These are phyloP conservation scores for Aspergillus sergii DNA, from an alignment of 2,329 filamentous ascomycete genomes.

Conservation along the genomic window DNA sequence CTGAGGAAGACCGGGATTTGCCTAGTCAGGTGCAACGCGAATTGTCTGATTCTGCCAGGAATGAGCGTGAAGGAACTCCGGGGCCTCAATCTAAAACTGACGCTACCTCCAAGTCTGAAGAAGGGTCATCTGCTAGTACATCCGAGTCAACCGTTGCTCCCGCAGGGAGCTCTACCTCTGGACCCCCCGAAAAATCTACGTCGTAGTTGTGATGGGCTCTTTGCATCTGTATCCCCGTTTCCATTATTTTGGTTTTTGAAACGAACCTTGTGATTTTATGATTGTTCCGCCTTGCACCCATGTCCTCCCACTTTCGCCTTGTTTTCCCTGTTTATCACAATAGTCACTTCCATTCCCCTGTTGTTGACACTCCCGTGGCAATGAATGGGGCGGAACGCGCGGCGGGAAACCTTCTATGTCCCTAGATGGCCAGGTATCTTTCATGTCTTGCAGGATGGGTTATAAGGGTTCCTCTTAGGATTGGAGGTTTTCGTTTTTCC, in stretches of 20 bases:
- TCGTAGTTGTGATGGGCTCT: constrained; percentile 28
- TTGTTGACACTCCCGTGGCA: constrained; percentile 16
- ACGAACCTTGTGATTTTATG: constrained; percentile 22
- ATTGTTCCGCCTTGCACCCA: constrained; percentile 19
- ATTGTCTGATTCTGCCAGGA: constrained; percentile 42
- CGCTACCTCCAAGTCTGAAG: constrained; percentile 21
- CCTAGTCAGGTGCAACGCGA: constrained; percentile 77
- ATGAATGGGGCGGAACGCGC: constrained; percentile 15
- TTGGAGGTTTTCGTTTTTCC: constrained; percentile 12
- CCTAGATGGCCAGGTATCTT: constrained; percentile 9
- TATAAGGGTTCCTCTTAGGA: constrained; percentile 15
- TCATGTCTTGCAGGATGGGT: constrained; percentile 19
- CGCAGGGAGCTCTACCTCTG: constrained; percentile 33
- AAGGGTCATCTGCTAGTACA: constrained; percentile 27
- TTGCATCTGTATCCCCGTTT: constrained; percentile 16
- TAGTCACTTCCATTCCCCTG: constrained; percentile 12
- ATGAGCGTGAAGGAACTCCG: constrained; percentile 55
- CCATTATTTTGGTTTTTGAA: constrained; percentile 25
- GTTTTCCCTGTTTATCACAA: constrained; percentile 17
- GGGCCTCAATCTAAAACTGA: constrained; percentile 47
- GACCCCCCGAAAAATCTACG: constrained; percentile 30
- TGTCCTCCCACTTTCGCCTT: constrained; percentile 16
- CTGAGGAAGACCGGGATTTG: constrained; percentile 82
- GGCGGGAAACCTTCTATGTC: constrained; percentile 3
- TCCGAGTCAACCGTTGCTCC: constrained; percentile 43